Base-by-base conservation (phyloP, 140 eudicot species). In the Eryngium alpinum region DNA sequence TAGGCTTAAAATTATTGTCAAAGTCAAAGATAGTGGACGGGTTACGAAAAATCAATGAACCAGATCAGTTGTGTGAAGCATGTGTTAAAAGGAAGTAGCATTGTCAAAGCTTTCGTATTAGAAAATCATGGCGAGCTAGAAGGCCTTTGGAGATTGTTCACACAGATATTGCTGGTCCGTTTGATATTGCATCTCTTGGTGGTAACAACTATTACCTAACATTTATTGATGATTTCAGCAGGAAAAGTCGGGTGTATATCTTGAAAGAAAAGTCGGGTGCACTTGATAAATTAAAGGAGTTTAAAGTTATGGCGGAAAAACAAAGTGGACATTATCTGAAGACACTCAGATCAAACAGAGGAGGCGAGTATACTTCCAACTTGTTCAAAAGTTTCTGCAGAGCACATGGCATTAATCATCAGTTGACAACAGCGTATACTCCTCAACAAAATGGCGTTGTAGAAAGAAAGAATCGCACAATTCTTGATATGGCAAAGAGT, bases 371-470 rank as follows among this genome's bases (percentile, higher is more conserved):
- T 22, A 34, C 49, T 1, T 82, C 77, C 6, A 49, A 67, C 5
- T 33, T 44, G 19, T 76, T 82, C 29, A 14, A 29, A 10, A 1
- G 1, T 1, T 82, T 29, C 76, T 82, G 81, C 31, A 52, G 46
- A 3, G 57, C 21, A 0, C 11, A 82, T 34, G 81, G 81, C 6
- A 77, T 62, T 0, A 4, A 6, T 1, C 44, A 49, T 5, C 70
- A 82, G 27, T 11, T 82, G 2, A 75, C 81, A 34, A 21, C 69
- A 11, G 21, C 70, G 22, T 77, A 82, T 44, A 82, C 85, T 1
- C 81, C 77, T 0, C 77, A 82, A 31, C 81, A 22, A 29, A 82
- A 76, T 44, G 81, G 81, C 9, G 77, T 82, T 63, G 70, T 12
- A 2, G 46, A 38, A 7, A 38, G 46, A 38, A 38, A 38, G 46